A percentile compares a stretch with the other conserved stretches of the same genome.
phyloP scores from a whole-genome alignment of 2,329 filamentous ascomycete species.

The Chalara sp. region DNA sequence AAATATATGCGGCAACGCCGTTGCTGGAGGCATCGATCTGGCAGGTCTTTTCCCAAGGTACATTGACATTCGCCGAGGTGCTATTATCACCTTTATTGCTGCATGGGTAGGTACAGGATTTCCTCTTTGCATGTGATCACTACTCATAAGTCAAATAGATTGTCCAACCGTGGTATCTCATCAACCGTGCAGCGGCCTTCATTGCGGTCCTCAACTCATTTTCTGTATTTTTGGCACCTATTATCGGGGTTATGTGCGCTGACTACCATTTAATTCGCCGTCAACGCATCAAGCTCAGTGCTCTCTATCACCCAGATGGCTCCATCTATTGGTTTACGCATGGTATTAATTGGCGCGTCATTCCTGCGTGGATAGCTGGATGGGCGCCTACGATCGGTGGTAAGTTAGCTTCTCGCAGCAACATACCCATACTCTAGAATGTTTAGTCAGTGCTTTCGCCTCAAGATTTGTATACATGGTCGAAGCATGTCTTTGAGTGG shows the following conservation, averaged over 20 bases:
- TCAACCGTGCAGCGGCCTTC: conserved; percentile 38
- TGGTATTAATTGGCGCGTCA: conserved; percentile 38
- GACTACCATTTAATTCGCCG: conserved; percentile 48
- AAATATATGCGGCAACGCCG: conserved; percentile 39
- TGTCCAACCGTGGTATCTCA: conserved; percentile 40
- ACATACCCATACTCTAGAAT: conserved; percentile 8
- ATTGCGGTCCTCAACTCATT: conserved; percentile 39
- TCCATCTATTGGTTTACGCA: conserved; percentile 34
- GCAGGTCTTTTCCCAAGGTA: conserved; percentile 44
- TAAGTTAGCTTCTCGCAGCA: too few species aligned
- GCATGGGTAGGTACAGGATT: conserved; percentile 32
- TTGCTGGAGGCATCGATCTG: conserved; percentile 48
- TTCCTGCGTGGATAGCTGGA: conserved; percentile 32
- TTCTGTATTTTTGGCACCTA: conserved; percentile 39
- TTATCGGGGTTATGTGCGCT: conserved; percentile 45
- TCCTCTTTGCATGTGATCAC: too few species aligned
- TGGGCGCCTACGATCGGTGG: conserved; percentile 20
- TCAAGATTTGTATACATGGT: conserved; percentile 1
- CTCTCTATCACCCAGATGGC: conserved; percentile 33
- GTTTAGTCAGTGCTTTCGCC: conserved; percentile 21
- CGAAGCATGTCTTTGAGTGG: too few species aligned
- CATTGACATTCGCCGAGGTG: conserved; percentile 49
- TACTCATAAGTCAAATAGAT: too few species aligned
- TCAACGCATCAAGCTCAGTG: conserved; percentile 33
- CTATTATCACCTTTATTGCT: conserved; percentile 38